A percentile compares a stretch with the other conserved stretches of the same genome.
Conservation (phyloP, 2,329 filamentous ascomycete genomes). For the Trichoderma lentiforme region DNA sequence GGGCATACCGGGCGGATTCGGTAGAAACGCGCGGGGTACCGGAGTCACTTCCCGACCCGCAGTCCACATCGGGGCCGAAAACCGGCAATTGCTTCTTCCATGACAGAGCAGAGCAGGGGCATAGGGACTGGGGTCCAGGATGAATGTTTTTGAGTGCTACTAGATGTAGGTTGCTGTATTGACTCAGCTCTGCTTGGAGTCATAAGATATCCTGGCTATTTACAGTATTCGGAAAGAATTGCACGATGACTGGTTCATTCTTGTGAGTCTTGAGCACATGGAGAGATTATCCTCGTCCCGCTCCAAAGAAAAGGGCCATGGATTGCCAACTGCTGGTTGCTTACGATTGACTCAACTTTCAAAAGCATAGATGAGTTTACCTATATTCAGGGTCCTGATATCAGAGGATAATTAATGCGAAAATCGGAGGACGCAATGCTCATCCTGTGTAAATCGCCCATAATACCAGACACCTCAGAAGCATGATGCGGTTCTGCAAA, state of each 20-base stretch:
- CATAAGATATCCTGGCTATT: background rate
- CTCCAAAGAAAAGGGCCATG: background rate
- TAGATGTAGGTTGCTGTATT: background rate
- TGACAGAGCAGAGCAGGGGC: background rate
- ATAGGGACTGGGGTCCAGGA: background rate
- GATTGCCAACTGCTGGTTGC: background rate
- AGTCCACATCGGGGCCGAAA: conserved; percentile 16
- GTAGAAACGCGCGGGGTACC: conserved; percentile 9
- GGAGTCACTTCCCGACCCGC: conserved; percentile 7
- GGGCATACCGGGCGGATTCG: background rate
- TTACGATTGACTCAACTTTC: background rate
- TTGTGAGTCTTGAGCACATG: background rate
- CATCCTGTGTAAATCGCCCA: background rate
- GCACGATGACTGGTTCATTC: background rate
- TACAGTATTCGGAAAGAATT: background rate
- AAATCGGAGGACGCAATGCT: background rate
- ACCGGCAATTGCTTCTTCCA: conserved; percentile 6
- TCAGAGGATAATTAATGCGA: background rate
- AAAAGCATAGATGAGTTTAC: background rate
- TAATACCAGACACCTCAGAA: background rate
- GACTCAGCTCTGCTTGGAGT: background rate
- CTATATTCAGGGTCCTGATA: background rate
- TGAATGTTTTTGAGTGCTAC: background rate
- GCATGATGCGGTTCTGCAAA: background rate
- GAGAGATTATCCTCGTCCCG: background rate